phyloP scores from a whole-genome alignment of 768 basidiomycete species.

The Suillus fuscotomentosus region DNA sequence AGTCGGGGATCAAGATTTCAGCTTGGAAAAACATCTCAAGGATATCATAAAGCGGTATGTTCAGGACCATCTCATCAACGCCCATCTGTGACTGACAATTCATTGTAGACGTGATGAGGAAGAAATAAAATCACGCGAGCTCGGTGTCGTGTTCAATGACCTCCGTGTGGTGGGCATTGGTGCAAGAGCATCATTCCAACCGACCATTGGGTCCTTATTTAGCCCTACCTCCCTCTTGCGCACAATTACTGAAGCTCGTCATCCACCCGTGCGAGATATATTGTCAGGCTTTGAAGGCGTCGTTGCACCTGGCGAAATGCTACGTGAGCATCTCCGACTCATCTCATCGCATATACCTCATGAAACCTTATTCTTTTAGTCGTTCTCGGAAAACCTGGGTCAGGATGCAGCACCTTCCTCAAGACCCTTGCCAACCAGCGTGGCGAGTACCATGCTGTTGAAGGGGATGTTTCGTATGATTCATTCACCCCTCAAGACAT shows the following conservation, averaged over 20 bases:
- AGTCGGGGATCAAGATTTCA: neutral
- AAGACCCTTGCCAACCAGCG: slow-evolving; percentile 51
- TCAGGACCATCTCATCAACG: neutral
- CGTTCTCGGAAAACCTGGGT: slow-evolving; percentile 81
- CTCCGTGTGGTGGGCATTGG: slow-evolving; percentile 53
- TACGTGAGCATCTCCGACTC: slow-evolving; percentile 49
- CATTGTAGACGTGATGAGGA: slow-evolving; percentile 31
- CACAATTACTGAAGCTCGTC: slow-evolving; percentile 43
- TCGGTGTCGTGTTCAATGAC: slow-evolving; percentile 52
- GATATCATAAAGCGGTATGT: slow-evolving; percentile 14
- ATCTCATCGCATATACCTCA: neutral
- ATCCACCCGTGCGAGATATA: slow-evolving; percentile 65
- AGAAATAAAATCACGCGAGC: slow-evolving; percentile 35
- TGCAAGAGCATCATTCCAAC: slow-evolving; percentile 41
- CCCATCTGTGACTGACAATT: neutral
- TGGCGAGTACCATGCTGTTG: slow-evolving; percentile 38
- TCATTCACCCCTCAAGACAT: slow-evolving; percentile 47
- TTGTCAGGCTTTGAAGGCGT: slow-evolving; percentile 63
- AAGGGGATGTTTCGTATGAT: slow-evolving; percentile 42
- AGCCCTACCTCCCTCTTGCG: slow-evolving; percentile 40
- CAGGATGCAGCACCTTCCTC: slow-evolving; percentile 50
- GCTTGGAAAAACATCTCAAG: slow-evolving; percentile 17
- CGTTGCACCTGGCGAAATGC: slow-evolving; percentile 72
- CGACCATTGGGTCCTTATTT: slow-evolving; percentile 52
- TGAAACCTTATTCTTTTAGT: slow-evolving; percentile 39